Conservation (phyloP, 345 rosid species). For the Moricandia moricandioides region DNA sequence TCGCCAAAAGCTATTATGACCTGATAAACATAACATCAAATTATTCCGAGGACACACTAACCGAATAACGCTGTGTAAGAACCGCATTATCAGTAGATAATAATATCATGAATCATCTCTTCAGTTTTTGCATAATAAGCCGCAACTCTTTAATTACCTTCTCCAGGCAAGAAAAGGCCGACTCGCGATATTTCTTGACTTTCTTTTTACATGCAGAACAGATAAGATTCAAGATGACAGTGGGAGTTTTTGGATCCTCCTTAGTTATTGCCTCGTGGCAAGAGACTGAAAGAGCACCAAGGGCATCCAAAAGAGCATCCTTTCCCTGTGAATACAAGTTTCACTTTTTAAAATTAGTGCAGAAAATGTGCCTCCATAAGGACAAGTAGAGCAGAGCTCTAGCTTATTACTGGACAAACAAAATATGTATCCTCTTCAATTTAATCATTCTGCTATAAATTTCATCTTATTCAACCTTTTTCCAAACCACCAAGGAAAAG, state of each 20-base stretch:
- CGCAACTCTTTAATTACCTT: slow-evolving; percentile 47
- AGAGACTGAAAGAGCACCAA: slow-evolving; percentile 69
- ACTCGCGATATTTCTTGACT: slow-evolving; percentile 75
- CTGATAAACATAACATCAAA: slow-evolving; percentile 41
- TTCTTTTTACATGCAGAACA: slow-evolving; percentile 78
- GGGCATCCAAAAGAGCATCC: slow-evolving; percentile 73
- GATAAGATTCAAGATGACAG: slow-evolving; percentile 57
- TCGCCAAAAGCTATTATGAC: slow-evolving; percentile 71
- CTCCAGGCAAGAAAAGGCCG: slow-evolving; percentile 72
- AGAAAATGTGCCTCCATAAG: background rate
- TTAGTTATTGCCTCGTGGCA: slow-evolving; percentile 72
- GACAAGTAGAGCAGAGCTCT: slow-evolving; percentile 12
- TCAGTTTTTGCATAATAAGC: background rate
- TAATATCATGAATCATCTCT: slow-evolving; percentile 1
- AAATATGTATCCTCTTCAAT: background rate
- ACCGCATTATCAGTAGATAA: background rate
- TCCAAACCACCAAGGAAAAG: background rate
- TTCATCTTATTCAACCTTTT: background rate
- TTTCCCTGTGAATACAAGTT: slow-evolving; percentile 61
- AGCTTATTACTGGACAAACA: background rate
- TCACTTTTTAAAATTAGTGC: slow-evolving; percentile 15
- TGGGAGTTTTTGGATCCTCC: slow-evolving; percentile 59
- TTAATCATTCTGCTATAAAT: background rate
- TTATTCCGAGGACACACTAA: slow-evolving; percentile 2
- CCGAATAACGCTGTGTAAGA: slow-evolving; percentile 2